These are phyloP conservation scores for Hagleromyces aurorensis DNA, from an alignment of 805 yeast genomes.

Conservation along the genomic window DNA sequence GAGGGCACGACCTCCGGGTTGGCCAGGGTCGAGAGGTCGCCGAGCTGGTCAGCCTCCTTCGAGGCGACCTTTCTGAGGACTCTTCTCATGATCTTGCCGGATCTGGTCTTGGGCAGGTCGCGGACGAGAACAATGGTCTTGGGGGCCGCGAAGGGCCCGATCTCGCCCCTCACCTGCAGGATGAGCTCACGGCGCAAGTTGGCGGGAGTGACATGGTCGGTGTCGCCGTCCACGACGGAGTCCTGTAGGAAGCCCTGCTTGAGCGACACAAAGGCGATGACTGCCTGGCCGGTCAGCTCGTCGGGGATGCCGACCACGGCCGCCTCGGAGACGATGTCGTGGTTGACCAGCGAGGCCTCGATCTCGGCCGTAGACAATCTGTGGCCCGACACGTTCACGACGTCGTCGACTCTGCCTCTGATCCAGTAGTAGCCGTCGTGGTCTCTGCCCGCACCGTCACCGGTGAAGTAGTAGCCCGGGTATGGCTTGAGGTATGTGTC, in stretches of 20 bases:
- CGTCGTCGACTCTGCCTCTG: slow-evolving; percentile 97
- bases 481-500: slow-evolving; percentile 92
- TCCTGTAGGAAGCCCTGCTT: slow-evolving; percentile 38
- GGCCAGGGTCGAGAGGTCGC: slow-evolving; percentile 83
- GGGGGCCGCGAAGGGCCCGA: slow-evolving; percentile 85
- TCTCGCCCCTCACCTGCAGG: slow-evolving; percentile 62
- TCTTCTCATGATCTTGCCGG: slow-evolving; percentile 98
- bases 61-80: slow-evolving; percentile 87
- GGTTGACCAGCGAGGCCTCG: slow-evolving; percentile 82
- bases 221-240: slow-evolving; percentile 25
- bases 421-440: slow-evolving; percentile 96
- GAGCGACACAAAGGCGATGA: slow-evolving; percentile 86
- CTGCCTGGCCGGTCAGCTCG: slow-evolving; percentile 96
- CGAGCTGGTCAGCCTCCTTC: slow-evolving; percentile 87
- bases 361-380: slow-evolving; percentile 97
- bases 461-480: slow-evolving; percentile 90
- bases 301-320: slow-evolving; percentile 97
- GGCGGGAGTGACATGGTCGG: slow-evolving; percentile 29
- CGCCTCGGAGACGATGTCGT: slow-evolving; percentile 75
- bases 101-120: slow-evolving; percentile 96
- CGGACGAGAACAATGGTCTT: slow-evolving; percentile 71
- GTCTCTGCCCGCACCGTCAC: slow-evolving; percentile 98
- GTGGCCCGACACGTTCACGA: slow-evolving; percentile 96
- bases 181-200: slow-evolving; percentile 54
- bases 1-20: slow-evolving; percentile 79